These are phyloP conservation scores for Pseudisothecium myosuroides DNA, from an alignment of 225 moss, liverwort and hornwort genomes.

Conservation along the genomic window DNA sequence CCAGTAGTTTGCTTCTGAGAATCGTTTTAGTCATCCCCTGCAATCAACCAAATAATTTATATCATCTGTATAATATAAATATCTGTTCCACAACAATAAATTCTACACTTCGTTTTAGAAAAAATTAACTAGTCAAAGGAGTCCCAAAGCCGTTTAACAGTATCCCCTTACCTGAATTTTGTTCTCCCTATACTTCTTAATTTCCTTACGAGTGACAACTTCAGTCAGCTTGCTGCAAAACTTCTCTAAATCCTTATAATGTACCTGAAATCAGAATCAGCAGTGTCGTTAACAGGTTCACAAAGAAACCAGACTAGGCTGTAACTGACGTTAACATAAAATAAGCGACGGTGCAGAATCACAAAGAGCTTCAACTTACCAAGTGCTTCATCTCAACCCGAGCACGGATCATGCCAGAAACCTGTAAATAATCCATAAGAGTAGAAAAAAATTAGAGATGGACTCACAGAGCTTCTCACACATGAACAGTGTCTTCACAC, in stretches of 20 bases:
- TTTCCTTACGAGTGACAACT: conserved; percentile 37
- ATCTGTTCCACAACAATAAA: not conserved
- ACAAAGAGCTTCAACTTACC: not conserved
- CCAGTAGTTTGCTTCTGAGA: conserved; percentile 31
- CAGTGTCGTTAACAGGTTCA: not conserved
- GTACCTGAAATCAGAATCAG: conserved; percentile 11
- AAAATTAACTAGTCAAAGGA: not conserved
- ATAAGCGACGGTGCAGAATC: not conserved
- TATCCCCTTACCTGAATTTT: conserved; percentile 15
- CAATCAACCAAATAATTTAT: not conserved
- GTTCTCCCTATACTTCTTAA: conserved; percentile 29
- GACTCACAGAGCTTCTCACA: not conserved
- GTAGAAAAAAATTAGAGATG: not conserved
- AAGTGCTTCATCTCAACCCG: conserved; percentile 21
- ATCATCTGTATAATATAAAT: not conserved
- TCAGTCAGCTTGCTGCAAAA: conserved; percentile 37
- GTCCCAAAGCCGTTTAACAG: not conserved
- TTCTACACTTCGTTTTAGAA: not conserved
- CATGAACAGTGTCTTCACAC: not conserved
- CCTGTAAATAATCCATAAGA: not conserved
- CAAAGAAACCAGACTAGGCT: not conserved
- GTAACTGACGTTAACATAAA: not conserved
- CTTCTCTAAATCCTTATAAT: conserved; percentile 24
- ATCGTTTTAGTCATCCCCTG: conserved; percentile 36
- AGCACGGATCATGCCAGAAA: conserved; percentile 23